Percentiles rank a stretch among this genome's conserved stretches.
phyloP scores from a whole-genome alignment of 768 basidiomycete species.

The Lentinus tigrinus region DNA sequence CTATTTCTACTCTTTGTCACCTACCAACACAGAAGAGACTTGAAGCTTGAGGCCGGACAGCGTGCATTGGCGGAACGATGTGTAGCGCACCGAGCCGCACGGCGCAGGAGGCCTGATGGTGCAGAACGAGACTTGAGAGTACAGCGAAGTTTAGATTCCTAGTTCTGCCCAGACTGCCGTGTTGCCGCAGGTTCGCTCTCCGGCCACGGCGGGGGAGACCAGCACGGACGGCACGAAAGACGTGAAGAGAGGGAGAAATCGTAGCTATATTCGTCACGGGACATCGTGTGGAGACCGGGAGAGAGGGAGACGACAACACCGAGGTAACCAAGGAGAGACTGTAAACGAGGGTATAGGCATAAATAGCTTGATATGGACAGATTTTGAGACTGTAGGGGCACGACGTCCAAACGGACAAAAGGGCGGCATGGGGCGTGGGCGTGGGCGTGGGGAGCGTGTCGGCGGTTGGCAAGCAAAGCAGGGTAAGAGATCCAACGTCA shows the following conservation, averaged over 20 bases:
- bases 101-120: too few species aligned
- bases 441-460: neutral
- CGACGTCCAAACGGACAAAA: neutral
- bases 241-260: neutral
- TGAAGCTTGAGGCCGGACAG: too few species aligned
- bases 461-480: neutral
- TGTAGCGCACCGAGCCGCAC: too few species aligned
- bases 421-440: neutral
- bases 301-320: conserved; percentile 3
- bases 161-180: too few species aligned
- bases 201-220: neutral
- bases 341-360: conserved; percentile 9
- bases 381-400: conserved; percentile 4
- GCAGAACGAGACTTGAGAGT: too few species aligned
- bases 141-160: too few species aligned
- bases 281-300: neutral
- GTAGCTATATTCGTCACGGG: neutral
- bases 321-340: neutral
- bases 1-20: too few species aligned
- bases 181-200: neutral
- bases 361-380: conserved; percentile 17
- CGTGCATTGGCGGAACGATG: too few species aligned
- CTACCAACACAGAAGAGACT: too few species aligned
- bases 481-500: neutral
- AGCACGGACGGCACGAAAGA: neutral